Percentiles rank a stretch among this genome's conserved stretches.
Evolutionary conservation across 2,329 filamentous ascomycete species (phyloP).

Genomic region (Aspergillus caelatus): DNA sequence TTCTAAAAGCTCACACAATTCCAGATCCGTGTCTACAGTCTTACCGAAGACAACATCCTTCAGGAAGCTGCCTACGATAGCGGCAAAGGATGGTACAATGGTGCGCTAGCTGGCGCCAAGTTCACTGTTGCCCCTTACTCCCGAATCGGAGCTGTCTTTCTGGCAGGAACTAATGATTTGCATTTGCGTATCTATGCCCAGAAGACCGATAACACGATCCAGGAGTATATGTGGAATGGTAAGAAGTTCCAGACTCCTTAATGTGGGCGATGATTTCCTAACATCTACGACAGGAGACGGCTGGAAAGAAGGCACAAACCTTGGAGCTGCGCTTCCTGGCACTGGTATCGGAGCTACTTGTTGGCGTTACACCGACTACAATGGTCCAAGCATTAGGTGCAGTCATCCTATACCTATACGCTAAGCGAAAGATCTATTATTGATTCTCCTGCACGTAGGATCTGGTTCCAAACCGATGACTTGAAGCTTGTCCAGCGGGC

Average conservation of each 20-base stretch:
- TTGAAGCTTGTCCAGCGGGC: constrained; percentile 1
- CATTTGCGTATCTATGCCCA: constrained; percentile 8
- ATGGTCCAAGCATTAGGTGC: neutral
- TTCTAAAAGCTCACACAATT: neutral
- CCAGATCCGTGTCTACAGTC: constrained; percentile 5
- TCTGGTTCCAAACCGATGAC: constrained; percentile 7
- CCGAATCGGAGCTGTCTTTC: neutral
- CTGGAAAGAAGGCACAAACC: constrained; percentile 12
- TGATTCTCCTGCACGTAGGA: neutral
- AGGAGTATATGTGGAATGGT: constrained; percentile 9
- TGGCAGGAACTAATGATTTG: neutral
- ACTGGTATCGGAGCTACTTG: constrained; percentile 14
- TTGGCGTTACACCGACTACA: neutral
- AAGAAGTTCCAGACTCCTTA: neutral
- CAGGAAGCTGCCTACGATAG: constrained; percentile 5
- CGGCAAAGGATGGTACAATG: constrained; percentile 3
- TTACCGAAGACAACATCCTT: neutral
- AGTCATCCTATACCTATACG: neutral
- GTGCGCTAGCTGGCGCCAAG: neutral
- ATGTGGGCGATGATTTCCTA: neutral
- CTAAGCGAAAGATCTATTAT: neutral
- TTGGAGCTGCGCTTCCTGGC: constrained; percentile 15
- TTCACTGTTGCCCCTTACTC: constrained; percentile 11
- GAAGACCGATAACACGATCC: constrained; percentile 7
- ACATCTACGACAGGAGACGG: neutral